A percentile compares a stretch with the other conserved stretches of the same genome.
Evolutionary conservation across 2,329 filamentous ascomycete genomes (phyloP).

Genomic region (Penicillium sp.): DNA sequence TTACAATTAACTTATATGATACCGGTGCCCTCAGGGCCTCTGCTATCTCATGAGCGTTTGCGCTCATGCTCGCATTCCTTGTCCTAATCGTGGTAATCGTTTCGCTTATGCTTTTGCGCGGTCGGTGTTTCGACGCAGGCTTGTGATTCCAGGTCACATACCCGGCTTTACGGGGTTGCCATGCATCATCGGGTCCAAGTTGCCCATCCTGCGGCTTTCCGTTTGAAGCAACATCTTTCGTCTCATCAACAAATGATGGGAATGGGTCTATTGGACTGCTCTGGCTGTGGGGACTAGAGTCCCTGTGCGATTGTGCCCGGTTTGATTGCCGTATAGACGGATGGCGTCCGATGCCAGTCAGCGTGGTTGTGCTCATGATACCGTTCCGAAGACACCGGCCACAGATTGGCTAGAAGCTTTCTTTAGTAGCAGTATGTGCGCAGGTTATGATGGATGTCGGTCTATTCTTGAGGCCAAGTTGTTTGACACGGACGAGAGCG

Average conservation of each 20-base stretch:
- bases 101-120: constrained; percentile 84
- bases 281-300: constrained; percentile 27
- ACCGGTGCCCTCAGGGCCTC: constrained; percentile 86
- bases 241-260: constrained; percentile 39
- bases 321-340: constrained; percentile 35
- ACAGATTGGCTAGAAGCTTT: background rate
- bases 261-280: constrained; percentile 41
- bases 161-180: constrained; percentile 58
- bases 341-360: constrained; percentile 37
- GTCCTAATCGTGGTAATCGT: constrained; percentile 79
- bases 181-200: constrained; percentile 48
- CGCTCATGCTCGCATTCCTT: constrained; percentile 78
- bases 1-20: constrained; percentile 82
- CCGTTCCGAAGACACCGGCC: background rate
- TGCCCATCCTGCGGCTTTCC: constrained; percentile 22
- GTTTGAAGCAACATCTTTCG: constrained; percentile 22
- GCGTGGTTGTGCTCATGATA: constrained; percentile 38
- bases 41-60: constrained; percentile 89
- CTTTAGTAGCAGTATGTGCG: background rate
- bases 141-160: constrained; percentile 40
- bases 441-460: background rate
- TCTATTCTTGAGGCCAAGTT: background rate
- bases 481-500: background rate
- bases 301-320: constrained; percentile 27
- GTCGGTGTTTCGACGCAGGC: constrained; percentile 50